These are phyloP conservation scores for Teratosphaeria zuluensis DNA, from an alignment of 2,329 filamentous ascomycete species.

Conservation along the genomic window DNA sequence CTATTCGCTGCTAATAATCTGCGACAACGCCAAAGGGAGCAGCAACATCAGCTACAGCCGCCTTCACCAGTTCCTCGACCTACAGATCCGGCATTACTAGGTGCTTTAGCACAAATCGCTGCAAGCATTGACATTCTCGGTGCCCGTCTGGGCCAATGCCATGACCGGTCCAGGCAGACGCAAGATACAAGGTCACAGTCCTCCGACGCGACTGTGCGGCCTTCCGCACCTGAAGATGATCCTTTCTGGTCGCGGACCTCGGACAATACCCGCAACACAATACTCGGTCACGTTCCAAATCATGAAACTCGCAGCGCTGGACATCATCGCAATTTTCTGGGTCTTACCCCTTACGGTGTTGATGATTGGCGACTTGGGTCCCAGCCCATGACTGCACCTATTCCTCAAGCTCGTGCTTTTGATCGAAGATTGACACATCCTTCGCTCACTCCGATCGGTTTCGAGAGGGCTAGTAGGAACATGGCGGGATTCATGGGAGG, in stretches of 20 bases:
- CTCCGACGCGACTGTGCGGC: no score
- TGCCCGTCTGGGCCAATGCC: no score
- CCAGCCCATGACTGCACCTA: neutral
- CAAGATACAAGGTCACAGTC: no score
- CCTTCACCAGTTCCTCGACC: no score
- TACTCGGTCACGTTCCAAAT: neutral
- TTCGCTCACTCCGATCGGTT: neutral
- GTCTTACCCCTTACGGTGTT: neutral
- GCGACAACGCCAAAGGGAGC: no score
- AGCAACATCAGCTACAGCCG: no score
- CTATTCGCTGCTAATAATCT: no score
- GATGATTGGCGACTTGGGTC: neutral
- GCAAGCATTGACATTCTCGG: no score
- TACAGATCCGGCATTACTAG: no score
- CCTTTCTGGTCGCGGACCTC: neutral
- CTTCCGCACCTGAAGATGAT: neutral
- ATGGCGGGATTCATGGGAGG: neutral
- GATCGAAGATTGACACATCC: neutral
- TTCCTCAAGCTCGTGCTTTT: neutral
- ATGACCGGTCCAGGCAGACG: no score
- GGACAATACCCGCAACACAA: neutral
- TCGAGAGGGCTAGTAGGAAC: neutral
- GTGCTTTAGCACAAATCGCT: no score
- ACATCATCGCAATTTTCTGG: neutral
- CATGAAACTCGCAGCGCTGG: neutral